Conservation (phyloP, 192 early-diverging fungal species). For the Thoreauomyces humboldtii region DNA sequence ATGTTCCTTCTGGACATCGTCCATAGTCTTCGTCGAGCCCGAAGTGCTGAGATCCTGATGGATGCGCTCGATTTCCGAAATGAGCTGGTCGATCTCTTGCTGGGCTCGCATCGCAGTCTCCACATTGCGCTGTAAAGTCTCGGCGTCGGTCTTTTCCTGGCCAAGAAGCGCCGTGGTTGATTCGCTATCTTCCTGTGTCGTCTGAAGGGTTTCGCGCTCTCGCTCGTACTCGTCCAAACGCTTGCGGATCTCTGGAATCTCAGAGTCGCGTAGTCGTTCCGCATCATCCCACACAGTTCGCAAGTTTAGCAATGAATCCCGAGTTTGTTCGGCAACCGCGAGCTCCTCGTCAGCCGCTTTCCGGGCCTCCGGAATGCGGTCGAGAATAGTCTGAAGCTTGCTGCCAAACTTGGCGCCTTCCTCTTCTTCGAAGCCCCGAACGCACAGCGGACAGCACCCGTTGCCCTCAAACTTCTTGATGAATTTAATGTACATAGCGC, state of each 20-base stretch:
- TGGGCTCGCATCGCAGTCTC: constrained; percentile 38
- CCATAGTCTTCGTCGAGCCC: constrained; percentile 64
- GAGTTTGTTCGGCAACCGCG: constrained; percentile 28
- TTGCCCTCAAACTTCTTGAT: constrained; percentile 59
- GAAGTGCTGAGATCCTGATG: constrained; percentile 47
- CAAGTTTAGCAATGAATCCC: constrained; percentile 35
- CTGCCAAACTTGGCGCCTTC: constrained; percentile 42
- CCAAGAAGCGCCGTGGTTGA: constrained; percentile 2
- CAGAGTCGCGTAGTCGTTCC: constrained; percentile 38
- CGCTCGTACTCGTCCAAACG: constrained; percentile 8
- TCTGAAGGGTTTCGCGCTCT: constrained; percentile 3
- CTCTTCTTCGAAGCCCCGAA: constrained; percentile 62
- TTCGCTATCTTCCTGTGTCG: constrained; percentile 25
- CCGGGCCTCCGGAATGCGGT: constrained; percentile 32
- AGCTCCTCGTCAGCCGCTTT: constrained; percentile 39
- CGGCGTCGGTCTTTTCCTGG: constrained; percentile 27
- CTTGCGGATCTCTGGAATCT: constrained; percentile 45
- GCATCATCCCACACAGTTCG: constrained; percentile 45
- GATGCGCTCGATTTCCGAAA: constrained; percentile 47
- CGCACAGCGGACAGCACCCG: constrained; percentile 80
- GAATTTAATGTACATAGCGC: constrained; percentile 65
- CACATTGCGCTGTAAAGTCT: constrained; percentile 34
- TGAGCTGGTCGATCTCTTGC: constrained; percentile 38
- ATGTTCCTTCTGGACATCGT: constrained; percentile 66
- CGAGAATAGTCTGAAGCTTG: constrained; percentile 36